Conservation (phyloP, 352 stramenopile species). For the Pythium catenulatum region DNA sequence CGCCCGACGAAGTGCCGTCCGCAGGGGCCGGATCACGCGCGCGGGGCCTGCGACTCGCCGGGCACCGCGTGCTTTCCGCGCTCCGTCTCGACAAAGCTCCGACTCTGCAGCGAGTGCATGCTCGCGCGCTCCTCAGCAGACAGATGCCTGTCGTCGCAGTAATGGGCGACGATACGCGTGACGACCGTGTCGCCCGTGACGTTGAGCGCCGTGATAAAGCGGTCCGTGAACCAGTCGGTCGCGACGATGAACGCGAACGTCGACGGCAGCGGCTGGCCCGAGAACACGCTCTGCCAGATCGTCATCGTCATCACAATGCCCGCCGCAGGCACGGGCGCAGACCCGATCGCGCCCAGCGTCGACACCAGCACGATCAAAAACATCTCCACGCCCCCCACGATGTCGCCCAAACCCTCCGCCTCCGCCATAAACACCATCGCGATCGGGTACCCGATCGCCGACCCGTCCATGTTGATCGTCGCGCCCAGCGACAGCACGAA, state of each 20-base stretch:
- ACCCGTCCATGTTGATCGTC: slow-evolving; percentile 66
- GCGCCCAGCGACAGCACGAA: slow-evolving; percentile 66
- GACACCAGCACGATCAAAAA: slow-evolving; percentile 65
- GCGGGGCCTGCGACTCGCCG: no score
- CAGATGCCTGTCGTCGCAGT: no score
- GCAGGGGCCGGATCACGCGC: no score
- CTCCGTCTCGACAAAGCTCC: no score
- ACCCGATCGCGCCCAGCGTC: slow-evolving; percentile 59
- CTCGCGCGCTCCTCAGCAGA: slow-evolving; percentile 58
- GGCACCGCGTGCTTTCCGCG: no score
- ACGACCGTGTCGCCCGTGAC: slow-evolving; percentile 79
- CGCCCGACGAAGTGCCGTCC: no score
- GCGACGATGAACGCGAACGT: slow-evolving; percentile 78
- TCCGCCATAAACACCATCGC: slow-evolving; percentile 69
- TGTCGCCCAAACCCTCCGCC: slow-evolving; percentile 41
- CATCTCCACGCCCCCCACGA: slow-evolving; percentile 61
- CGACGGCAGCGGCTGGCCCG: slow-evolving; percentile 63
- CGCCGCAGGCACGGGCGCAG: slow-evolving; percentile 60
- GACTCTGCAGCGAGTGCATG: no score
- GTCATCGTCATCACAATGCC: slow-evolving; percentile 71
- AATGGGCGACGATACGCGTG: slow-evolving; percentile 76
- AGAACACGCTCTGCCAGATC: slow-evolving; percentile 68
- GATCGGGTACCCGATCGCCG: slow-evolving; percentile 62
- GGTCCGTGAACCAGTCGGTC: slow-evolving; percentile 81
- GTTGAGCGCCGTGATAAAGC: slow-evolving; percentile 78